Evolutionary conservation across 2,329 filamentous ascomycete species (phyloP).

Genomic region (Arthrobotrys sinensis): DNA sequence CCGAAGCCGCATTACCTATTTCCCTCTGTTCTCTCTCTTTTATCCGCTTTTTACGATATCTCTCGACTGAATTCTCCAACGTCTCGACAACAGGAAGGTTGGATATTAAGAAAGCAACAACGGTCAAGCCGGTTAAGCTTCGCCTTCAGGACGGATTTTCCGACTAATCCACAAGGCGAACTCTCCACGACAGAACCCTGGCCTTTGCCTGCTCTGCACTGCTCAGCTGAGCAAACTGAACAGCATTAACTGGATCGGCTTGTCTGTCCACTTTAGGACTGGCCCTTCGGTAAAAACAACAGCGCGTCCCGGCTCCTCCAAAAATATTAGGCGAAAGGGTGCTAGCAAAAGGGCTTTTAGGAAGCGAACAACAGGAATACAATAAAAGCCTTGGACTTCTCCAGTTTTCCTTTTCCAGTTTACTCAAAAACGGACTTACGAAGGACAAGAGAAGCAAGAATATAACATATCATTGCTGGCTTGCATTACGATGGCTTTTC

Average conservation of each 20-base stretch:
- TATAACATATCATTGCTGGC: conserved; percentile 31
- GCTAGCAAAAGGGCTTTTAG: conserved; percentile 50
- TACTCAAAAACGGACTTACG: conserved; percentile 36
- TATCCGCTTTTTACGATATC: conserved; percentile 26
- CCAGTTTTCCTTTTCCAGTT: conserved; percentile 40
- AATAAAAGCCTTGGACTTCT: conserved; percentile 51
- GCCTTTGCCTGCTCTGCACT: conserved; percentile 53
- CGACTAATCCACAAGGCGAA: conserved; percentile 61
- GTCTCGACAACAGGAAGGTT: conserved; percentile 26
- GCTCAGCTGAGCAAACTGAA: conserved; percentile 60
- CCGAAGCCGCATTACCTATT: conserved; percentile 44
- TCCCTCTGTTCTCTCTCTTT: conserved; percentile 27
- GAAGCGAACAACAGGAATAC: conserved; percentile 36
- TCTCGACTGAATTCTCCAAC: conserved; percentile 25
- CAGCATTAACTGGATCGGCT: conserved; percentile 61
- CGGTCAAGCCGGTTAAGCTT: conserved; percentile 59
- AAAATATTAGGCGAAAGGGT: conserved; percentile 59
- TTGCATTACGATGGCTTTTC: conserved; percentile 55
- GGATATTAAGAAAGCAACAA: conserved; percentile 32
- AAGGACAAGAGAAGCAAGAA: conserved; percentile 26
- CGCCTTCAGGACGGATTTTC: conserved; percentile 58
- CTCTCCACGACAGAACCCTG: conserved; percentile 44
- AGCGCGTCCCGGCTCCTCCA: conserved; percentile 56
- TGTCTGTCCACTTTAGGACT: conserved; percentile 59
- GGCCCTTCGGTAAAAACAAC: conserved; percentile 59